Evolutionary conservation across 2,329 filamentous ascomycete species (phyloP).

Genomic region (Myriosclerotinia duriaeana): DNA sequence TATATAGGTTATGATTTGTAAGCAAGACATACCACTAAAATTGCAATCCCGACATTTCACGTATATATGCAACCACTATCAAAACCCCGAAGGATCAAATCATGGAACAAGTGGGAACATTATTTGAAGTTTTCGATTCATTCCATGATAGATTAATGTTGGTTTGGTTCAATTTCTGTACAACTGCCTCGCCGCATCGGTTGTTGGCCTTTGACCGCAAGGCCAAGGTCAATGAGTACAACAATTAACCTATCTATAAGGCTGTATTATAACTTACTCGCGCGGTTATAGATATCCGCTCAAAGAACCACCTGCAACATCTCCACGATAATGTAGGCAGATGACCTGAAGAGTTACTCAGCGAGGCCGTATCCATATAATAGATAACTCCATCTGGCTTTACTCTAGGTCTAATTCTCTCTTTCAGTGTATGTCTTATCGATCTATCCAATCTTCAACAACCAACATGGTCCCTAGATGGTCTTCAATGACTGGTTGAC

Average conservation of each 20-base stretch:
- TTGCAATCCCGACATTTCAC: neutral
- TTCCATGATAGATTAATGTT: slow-evolving; percentile 5
- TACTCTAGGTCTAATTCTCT: neutral
- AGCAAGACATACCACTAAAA: neutral
- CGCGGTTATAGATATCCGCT: neutral
- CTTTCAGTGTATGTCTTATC: neutral
- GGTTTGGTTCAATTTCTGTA: slow-evolving; percentile 14
- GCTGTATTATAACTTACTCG: slow-evolving; percentile 5
- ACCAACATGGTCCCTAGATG: slow-evolving; percentile 9
- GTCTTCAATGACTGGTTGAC: slow-evolving; percentile 1
- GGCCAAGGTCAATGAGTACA: slow-evolving; percentile 13
- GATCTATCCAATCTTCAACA: neutral
- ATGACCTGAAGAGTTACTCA: slow-evolving; percentile 2
- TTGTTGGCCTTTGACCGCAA: neutral
- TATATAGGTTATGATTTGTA: neutral
- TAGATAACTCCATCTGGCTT: slow-evolving; percentile 1
- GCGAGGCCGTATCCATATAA: neutral
- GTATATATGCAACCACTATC: neutral
- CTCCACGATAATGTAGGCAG: neutral
- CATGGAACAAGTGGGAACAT: neutral
- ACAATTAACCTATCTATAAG: slow-evolving; percentile 12
- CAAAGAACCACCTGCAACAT: neutral
- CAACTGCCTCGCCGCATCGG: slow-evolving; percentile 9
- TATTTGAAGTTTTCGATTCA: neutral
- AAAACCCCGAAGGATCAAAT: neutral